Percentiles rank a stretch among this genome's conserved stretches.
Evolutionary conservation across 2,329 filamentous ascomycete species (phyloP).

Genomic region (Balansia obtecta): DNA sequence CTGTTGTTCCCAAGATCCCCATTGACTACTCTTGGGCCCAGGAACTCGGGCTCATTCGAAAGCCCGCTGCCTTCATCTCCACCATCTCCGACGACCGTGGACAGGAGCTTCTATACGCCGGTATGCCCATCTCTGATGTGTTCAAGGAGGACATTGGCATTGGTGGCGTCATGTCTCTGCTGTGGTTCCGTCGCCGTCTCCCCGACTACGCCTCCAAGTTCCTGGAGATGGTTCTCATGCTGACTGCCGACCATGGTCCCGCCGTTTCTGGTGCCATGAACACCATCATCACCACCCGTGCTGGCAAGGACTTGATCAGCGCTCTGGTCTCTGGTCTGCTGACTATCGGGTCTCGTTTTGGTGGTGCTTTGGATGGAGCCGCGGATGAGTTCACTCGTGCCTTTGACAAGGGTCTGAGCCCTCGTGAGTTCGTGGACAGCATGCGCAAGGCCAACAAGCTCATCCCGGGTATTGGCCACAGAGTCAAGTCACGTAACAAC

Average conservation of each 20-base stretch:
- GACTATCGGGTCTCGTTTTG: conserved; percentile 95
- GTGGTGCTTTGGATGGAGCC: conserved; percentile 94
- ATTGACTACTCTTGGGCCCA: conserved; percentile 99
- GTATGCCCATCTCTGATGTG: conserved; percentile 99
- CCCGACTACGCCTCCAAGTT: conserved; percentile 96
- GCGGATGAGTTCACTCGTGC: conserved; percentile 98
- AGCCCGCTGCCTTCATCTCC: conserved; percentile 98
- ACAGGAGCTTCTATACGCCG: conserved; percentile 95
- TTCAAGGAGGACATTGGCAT: conserved; percentile 99
- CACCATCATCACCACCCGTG: conserved; percentile 99
- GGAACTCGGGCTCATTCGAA: conserved; percentile 97
- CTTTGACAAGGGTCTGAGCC: conserved; percentile 94
- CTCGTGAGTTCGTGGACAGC: conserved; percentile 95
- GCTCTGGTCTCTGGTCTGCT: conserved; percentile 91
- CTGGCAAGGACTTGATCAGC: conserved; percentile 95
- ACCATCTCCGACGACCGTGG: conserved; percentile 99
- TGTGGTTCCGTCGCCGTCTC: conserved; percentile 98
- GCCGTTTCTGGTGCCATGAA: conserved; percentile 99
- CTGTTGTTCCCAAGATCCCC: conserved; percentile 93
- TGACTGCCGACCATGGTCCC: conserved; percentile 97
- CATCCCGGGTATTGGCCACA: conserved; percentile 97
- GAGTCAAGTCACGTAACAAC: conserved; percentile 99
- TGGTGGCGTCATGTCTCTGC: conserved; percentile 97
- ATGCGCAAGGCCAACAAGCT: conserved; percentile 99
- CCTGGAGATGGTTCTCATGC: conserved; percentile 99